Evolutionary conservation across 495 filamentous ascomycete species (phyloP).

Genomic region (Thermothielavioides terrestris): DNA sequence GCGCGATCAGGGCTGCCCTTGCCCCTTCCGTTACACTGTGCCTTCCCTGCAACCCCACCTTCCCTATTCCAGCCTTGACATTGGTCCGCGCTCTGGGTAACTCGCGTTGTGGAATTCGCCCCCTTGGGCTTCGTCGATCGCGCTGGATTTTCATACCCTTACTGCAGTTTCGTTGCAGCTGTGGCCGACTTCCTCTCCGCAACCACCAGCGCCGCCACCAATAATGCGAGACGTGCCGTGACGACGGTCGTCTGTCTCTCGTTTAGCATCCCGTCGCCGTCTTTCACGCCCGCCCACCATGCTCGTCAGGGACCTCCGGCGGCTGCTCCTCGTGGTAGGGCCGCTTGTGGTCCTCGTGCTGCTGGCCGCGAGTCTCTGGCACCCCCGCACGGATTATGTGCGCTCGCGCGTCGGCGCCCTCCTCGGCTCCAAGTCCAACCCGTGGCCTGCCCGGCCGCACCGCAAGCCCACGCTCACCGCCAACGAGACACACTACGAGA

Average conservation of each 20-base stretch:
- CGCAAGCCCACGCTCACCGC: background rate
- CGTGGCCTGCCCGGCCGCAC: background rate
- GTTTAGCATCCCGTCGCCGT: background rate
- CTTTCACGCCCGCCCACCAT: conserved; percentile 10
- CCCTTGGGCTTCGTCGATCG: too few relatives aligned
- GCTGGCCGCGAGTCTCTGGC: conserved; percentile 20
- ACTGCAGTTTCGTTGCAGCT: too few relatives aligned
- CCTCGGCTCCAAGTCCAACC: background rate
- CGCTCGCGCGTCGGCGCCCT: conserved; percentile 6
- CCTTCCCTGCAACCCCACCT: too few relatives aligned
- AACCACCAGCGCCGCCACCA: too few relatives aligned
- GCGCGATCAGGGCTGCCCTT: too few relatives aligned
- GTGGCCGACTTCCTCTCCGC: too few relatives aligned
- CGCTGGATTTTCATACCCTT: too few relatives aligned
- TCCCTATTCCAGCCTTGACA: too few relatives aligned
- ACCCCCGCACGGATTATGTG: background rate
- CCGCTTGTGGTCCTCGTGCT: conserved; percentile 19
- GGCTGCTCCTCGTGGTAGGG: conserved; percentile 20
- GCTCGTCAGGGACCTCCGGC: conserved; percentile 27
- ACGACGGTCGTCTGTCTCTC: background rate
- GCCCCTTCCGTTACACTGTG: too few relatives aligned
- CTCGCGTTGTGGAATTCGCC: too few relatives aligned
- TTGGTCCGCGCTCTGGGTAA: too few relatives aligned
- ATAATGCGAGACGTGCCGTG: background rate
- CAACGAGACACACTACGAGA: conserved; percentile 21